phyloP scores from a whole-genome alignment of 345 rosid genomes.

The Lepidium aucheri region DNA sequence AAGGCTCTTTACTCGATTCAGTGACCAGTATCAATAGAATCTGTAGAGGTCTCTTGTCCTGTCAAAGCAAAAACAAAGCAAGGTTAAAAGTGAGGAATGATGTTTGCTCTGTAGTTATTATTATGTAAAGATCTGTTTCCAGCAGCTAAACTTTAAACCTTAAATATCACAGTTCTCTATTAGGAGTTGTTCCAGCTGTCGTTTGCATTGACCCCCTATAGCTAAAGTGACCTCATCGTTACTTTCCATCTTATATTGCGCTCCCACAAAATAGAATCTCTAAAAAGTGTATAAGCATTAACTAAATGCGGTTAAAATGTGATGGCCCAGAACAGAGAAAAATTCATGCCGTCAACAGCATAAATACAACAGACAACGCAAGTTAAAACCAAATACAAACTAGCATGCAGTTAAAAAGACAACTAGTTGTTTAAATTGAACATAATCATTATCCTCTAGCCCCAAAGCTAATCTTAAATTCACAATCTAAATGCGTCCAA shows the following conservation, averaged over 20 bases:
- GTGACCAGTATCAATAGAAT: slow-evolving; percentile 2
- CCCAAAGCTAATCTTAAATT: slow-evolving; percentile 15
- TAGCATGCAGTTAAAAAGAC: background rate
- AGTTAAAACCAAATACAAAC: slow-evolving; percentile 6
- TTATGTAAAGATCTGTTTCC: background rate
- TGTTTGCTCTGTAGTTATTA: background rate
- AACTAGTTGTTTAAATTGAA: background rate
- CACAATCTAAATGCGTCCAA: slow-evolving; percentile 12
- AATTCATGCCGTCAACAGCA: slow-evolving; percentile 10
- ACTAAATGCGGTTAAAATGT: slow-evolving; percentile 1
- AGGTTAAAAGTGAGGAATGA: background rate
- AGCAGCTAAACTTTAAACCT: slow-evolving; percentile 23
- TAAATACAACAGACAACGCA: background rate
- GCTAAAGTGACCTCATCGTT: slow-evolving; percentile 6
- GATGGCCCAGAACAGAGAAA: slow-evolving; percentile 7
- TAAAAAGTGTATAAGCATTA: slow-evolving; percentile 2
- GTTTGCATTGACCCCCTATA: slow-evolving; percentile 14
- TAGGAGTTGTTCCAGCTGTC: slow-evolving; percentile 11
- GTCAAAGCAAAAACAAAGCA: background rate
- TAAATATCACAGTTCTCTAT: slow-evolving; percentile 20
- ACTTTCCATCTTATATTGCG: slow-evolving; percentile 10
- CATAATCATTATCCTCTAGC: background rate
- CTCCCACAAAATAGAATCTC: slow-evolving; percentile 11
- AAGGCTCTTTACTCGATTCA: slow-evolving; percentile 8
- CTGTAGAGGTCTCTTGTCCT: background rate